phyloP scores from a whole-genome alignment of 331 rosid genomes.

The Ulmus americana region DNA sequence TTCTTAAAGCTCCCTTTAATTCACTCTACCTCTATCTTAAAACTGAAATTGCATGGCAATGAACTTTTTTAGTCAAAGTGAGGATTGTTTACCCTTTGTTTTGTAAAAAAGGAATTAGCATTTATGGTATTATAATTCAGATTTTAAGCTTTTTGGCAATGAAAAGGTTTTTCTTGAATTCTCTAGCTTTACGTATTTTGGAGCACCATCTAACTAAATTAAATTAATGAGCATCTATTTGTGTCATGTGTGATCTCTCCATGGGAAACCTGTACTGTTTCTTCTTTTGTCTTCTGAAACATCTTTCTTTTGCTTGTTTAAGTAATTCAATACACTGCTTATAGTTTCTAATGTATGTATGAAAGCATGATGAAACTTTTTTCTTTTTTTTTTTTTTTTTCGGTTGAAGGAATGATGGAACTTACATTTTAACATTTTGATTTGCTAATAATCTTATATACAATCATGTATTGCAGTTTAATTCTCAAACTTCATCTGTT shows the following conservation, averaged over 20 bases:
- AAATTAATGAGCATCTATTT: too few relatives aligned
- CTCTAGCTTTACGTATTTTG: too few relatives aligned
- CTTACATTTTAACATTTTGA: background rate
- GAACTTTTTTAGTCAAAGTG: too few relatives aligned
- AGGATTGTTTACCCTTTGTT: too few relatives aligned
- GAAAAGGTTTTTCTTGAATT: too few relatives aligned
- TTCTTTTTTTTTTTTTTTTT: too few relatives aligned
- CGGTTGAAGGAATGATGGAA: too few relatives aligned
- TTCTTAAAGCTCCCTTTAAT: conserved; percentile 1
- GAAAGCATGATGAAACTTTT: background rate
- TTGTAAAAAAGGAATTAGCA: too few relatives aligned
- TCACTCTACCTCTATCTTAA: background rate
- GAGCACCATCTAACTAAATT: too few relatives aligned
- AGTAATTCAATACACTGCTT: background rate
- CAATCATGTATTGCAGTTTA: conserved; percentile 52
- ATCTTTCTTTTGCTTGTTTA: too few relatives aligned
- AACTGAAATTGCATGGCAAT: background rate
- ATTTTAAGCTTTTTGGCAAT: too few relatives aligned
- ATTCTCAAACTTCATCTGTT: conserved; percentile 60
- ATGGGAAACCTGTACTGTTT: background rate
- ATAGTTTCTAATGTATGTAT: background rate
- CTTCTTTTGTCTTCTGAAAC: background rate
- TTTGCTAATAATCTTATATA: conserved; percentile 19
- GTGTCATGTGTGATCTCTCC: background rate
- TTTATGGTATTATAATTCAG: too few relatives aligned